These are phyloP conservation scores for Asterochloris erici DNA, from an alignment of 139 green algal genomes.

Conservation along the genomic window DNA sequence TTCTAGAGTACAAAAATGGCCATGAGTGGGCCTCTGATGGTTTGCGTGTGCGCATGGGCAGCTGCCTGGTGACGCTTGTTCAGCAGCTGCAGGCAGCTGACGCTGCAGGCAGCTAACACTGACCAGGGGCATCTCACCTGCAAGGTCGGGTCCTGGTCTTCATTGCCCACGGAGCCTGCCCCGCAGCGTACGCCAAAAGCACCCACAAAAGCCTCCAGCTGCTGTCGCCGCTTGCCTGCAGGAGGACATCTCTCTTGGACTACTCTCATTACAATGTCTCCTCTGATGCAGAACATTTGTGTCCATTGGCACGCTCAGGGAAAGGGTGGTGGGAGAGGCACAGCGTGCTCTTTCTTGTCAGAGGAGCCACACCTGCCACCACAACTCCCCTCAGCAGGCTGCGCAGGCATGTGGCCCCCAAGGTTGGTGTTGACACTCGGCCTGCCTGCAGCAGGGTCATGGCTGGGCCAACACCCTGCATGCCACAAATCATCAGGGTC, in stretches of 20 bases:
- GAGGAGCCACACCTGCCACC: not conserved
- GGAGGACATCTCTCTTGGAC: not conserved
- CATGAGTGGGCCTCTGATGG: not conserved
- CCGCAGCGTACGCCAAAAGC: not conserved
- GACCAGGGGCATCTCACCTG: not conserved
- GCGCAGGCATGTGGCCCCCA: too few relatives aligned
- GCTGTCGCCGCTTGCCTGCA: constrained; percentile 2
- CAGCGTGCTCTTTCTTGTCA: not conserved
- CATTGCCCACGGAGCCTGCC: not conserved
- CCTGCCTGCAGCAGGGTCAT: too few relatives aligned
- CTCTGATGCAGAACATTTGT: not conserved
- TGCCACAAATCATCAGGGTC: too few relatives aligned
- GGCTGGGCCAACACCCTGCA: too few relatives aligned
- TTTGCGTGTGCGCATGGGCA: not conserved
- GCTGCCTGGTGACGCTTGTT: not conserved
- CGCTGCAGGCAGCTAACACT: not conserved
- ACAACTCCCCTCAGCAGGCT: not conserved
- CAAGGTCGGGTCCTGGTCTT: not conserved
- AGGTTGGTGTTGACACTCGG: too few relatives aligned
- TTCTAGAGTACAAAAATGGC: not conserved
- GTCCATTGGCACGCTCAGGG: not conserved
- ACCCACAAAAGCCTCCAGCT: not conserved
- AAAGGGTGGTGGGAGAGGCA: not conserved
- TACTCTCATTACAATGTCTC: too few relatives aligned
- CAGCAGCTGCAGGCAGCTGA: not conserved